These are phyloP conservation scores for Rhododendron griersonianum DNA, from an alignment of 148 eudicot species.

Conservation along the genomic window DNA sequence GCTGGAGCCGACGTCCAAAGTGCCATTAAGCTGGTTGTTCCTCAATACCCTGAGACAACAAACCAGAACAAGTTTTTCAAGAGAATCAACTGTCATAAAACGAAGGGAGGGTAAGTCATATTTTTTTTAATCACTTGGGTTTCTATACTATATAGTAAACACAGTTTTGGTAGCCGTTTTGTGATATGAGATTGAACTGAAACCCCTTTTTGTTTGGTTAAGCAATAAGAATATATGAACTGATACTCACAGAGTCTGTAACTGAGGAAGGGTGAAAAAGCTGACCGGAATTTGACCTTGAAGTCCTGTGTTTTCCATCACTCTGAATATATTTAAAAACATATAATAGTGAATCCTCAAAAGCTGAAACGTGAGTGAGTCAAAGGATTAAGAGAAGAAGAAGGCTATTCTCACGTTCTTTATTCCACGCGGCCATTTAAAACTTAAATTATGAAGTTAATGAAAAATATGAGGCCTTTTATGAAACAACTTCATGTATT, in stretches of 20 bases:
- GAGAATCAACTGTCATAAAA: not conserved
- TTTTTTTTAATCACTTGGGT: not conserved
- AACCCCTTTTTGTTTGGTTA: not conserved
- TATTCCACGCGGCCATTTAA: not conserved
- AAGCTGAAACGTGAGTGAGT: not conserved
- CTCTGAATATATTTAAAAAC: slow-evolving; percentile 24
- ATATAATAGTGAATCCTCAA: not conserved
- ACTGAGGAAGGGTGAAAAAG: slow-evolving; percentile 51
- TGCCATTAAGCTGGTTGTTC: too few species aligned
- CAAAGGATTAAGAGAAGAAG: not conserved
- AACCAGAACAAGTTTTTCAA: too few species aligned
- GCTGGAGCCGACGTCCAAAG: too few species aligned
- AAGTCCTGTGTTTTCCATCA: slow-evolving; percentile 55
- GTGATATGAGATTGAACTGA: not conserved
- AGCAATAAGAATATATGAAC: not conserved
- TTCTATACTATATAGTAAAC: not conserved
- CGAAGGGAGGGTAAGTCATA: not conserved
- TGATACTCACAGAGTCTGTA: slow-evolving; percentile 36
- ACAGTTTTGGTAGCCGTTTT: not conserved
- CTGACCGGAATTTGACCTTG: slow-evolving; percentile 53
- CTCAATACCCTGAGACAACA: too few species aligned
- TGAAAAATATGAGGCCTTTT: not conserved
- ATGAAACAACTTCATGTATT: not conserved
- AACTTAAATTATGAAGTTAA: not conserved
- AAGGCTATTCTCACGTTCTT: not conserved